phyloP scores from a whole-genome alignment of 176 grass and related monocot genomes.

The sorghum (Sorghum bicolor) region DNA sequence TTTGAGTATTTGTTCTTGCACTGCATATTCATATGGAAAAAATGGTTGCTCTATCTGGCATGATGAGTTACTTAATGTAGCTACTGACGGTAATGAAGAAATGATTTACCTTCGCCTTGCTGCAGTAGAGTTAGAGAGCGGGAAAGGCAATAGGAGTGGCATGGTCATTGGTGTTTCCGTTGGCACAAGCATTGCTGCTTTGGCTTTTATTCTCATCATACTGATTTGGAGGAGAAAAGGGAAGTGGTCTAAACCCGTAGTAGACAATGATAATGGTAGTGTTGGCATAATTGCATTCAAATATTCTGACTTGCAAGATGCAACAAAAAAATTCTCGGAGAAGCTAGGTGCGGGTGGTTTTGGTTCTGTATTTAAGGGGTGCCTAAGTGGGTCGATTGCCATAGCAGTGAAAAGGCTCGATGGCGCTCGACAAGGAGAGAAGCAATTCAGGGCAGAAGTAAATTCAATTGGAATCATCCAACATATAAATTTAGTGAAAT shows the following conservation, averaged over 20 bases:
- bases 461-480: constrained; percentile 45
- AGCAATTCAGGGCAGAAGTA: constrained; percentile 58
- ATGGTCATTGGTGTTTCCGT: not conserved
- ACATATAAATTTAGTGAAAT: constrained; percentile 58
- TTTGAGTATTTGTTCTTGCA: constrained; percentile 52
- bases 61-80: constrained; percentile 40
- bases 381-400: constrained; percentile 26
- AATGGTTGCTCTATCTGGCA: constrained; percentile 48
- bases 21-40: constrained; percentile 37
- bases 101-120: constrained; percentile 53
- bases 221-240: not conserved
- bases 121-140: constrained; percentile 33
- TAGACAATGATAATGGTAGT: constrained; percentile 7
- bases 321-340: constrained; percentile 61
- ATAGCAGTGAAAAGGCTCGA: constrained; percentile 70
- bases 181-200: not conserved
- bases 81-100: constrained; percentile 6
- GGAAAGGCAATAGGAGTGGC: not conserved
- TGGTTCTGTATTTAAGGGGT: constrained; percentile 66
- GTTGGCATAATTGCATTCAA: constrained; percentile 37
- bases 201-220: not conserved
- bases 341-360: constrained; percentile 57
- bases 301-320: constrained; percentile 34
- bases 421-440: constrained; percentile 49
- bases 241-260: not conserved